Evolutionary conservation across 2,329 filamentous ascomycete species (phyloP), one percentile per base, ranked within the genome.

Genomic region (Ascochyta clinopodiicola): DNA sequence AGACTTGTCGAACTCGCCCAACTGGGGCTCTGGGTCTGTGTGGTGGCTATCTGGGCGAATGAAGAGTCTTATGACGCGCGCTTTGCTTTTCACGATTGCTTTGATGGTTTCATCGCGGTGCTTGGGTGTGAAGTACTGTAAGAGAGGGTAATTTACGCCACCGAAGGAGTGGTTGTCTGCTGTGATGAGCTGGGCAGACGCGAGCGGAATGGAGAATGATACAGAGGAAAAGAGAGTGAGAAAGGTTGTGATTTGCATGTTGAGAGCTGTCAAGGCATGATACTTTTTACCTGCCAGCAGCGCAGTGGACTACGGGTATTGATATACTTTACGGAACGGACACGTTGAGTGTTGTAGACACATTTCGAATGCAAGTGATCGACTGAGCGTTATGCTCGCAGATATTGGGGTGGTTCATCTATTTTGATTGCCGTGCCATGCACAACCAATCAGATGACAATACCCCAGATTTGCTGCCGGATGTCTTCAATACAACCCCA

Each of bases 321-420:
- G 51, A 58, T 74, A 70, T 71, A 70, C 32, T 29, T 60, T 43
- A 21, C 51, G 56, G 65, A 66, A 38, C 69, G 71, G 64, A 65
- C 71, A 75, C 72, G 71, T 74, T 62, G 71, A 71, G 63, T 21
- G 8, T 57, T 71, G 63, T 62, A 68, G 62, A 57, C 61, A 68
- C 46, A 65, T 70, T 44, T 64, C 61, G 19, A 27, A 46, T 38
- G 61, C 46, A 57, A 64, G 61, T 13, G 56, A 55, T 37, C 55
- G 54, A 51, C 58, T 59, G 51, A 53, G 57, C 44, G 63, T 57
- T 59, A 62, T 64, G 66, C 56, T 57, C 45, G 57, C 43, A 43
- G 61, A 69, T 63, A 70, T 70, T 70, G 68, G 70, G 63, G 64
- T 60, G 63, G 65, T 64, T 73, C 71, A 70, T 62, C 46, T 72